Evolutionary conservation across 768 basidiomycete species (phyloP), one percentile per base, ranked within the genome.

Genomic region (Mrakia gelida): DNA sequence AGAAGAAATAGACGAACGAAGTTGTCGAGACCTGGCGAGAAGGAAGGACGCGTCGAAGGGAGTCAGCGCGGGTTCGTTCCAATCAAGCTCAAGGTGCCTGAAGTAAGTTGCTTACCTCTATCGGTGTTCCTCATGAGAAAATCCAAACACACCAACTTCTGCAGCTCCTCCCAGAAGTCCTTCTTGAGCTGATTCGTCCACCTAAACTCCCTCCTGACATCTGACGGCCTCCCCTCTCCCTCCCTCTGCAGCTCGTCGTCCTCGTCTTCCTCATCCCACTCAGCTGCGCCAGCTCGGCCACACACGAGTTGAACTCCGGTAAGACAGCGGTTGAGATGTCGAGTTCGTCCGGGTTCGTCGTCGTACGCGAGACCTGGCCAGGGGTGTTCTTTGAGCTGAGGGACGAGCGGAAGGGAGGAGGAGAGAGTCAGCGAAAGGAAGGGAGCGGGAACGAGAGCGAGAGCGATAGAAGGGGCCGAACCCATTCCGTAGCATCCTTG

Each of bases 81-180:
- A 38, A n/a, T n/a, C n/a, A n/a, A n/a, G n/a, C n/a, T n/a, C n/a
- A n/a, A n/a, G n/a, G n/a, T n/a, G n/a, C n/a, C n/a, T n/a, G n/a
- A n/a, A n/a, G n/a, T n/a, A n/a, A n/a, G n/a, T 11, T 38, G 41
- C 75, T 16, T 3, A 75, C 68, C 76, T 72, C 93, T 89, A 82
- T 94, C 94, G 28, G 94, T 95, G 83, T 95, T 95, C 73, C 93
- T 89, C 91, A 95, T 95, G 63, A 96, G 87, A 84, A 63, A 84
- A 92, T 92, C 92, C 81, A 95, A 86, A 75, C 94, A 91, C 34
- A 95, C 92, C 30, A 95, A 89, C 91, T 94, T 94, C 84, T 96
- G 94, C 32, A 96, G 86, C 80, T 95, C 92, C 84, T 93, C 91
- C 80, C 92, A 87, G 82, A 95, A 95, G 80, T 90, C 91, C 80